Evolutionary conservation across 176 grass and related monocot genomes (phyloP), one percentile per base, ranked within the genome.

Genomic region (Cocos nucifera): DNA sequence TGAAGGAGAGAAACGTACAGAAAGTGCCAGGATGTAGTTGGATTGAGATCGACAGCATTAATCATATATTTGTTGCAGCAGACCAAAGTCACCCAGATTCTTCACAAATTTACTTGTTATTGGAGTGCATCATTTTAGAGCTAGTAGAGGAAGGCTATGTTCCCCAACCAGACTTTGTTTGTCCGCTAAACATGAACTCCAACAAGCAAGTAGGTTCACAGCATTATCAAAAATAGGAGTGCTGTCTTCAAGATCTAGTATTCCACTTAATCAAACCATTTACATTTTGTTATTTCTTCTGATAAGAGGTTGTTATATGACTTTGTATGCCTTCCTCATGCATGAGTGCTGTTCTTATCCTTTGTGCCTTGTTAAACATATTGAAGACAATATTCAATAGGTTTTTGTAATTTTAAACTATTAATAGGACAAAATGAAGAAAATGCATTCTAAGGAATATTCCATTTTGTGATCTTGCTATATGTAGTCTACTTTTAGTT

Each of bases 21-120:
- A 95, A 89, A 69, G 76, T 87, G 69, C 79, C 82, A 57, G 86
- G 85, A 52, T 89, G 73, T 76, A 95, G 85, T 51, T 89, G 86
- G 90, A 81, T 89, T 69, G 90, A 89, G 71, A 60, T 86, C 21
- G 86, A 81, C 64, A 86, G 75, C 54, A 57, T 25, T 63, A 89
- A 66, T 74, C 80, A 89, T 67, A 67, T 86, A 66, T 95, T 84
- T 78, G 77, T 78, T 86, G 83, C 90, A 57, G 66, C 66, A 57
- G 86, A 95, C 66, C 75, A 79, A 87, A 81, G 74, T 56, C 77
- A 89, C 50, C 74, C 77, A 64, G 74, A 95, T 21, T 86, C 79
- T 75, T 79, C 75, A 79, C 54, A 60, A 65, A 86, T 89, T 26
- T 81, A 84, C 71, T 71, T 65, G 23, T 82, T 73, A 49, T 80